phyloP scores from a whole-genome alignment of 108 stramenopile species.

The Chaetoceros muelleri region DNA sequence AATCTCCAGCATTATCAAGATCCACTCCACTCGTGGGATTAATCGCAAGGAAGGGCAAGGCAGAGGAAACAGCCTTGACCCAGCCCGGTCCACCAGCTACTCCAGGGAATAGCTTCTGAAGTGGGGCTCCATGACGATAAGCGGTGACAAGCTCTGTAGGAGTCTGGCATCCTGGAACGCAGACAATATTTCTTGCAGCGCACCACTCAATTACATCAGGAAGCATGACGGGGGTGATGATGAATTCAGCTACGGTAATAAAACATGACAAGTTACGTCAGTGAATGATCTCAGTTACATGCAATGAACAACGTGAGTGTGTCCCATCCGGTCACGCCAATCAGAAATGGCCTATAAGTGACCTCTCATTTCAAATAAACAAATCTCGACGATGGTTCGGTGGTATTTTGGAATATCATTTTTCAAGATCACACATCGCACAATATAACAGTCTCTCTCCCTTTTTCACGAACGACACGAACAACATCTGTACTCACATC shows the following conservation, averaged over 20 bases:
- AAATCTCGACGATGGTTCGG: neutral
- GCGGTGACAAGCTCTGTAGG: constrained; percentile 71
- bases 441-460: no score
- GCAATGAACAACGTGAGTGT: neutral
- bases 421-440: no score
- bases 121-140: constrained; percentile 63
- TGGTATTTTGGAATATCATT: no score
- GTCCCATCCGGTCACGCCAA: neutral
- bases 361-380: neutral
- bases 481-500: no score
- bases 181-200: constrained; percentile 62
- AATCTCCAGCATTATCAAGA: constrained; percentile 76
- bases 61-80: constrained; percentile 78
- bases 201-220: constrained; percentile 79
- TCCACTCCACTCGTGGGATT: constrained; percentile 80
- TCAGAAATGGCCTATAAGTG: neutral
- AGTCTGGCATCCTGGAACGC: constrained; percentile 79
- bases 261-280: no score
- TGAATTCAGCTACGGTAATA: no score
- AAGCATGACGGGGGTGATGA: constrained; percentile 78
- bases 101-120: constrained; percentile 83
- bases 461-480: no score
- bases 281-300: neutral
- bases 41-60: constrained; percentile 45
- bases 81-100: constrained; percentile 72